Evolutionary conservation across 176 grass and related monocot species (phyloP).

Genomic region (Hsuehochloa calcarea): DNA sequence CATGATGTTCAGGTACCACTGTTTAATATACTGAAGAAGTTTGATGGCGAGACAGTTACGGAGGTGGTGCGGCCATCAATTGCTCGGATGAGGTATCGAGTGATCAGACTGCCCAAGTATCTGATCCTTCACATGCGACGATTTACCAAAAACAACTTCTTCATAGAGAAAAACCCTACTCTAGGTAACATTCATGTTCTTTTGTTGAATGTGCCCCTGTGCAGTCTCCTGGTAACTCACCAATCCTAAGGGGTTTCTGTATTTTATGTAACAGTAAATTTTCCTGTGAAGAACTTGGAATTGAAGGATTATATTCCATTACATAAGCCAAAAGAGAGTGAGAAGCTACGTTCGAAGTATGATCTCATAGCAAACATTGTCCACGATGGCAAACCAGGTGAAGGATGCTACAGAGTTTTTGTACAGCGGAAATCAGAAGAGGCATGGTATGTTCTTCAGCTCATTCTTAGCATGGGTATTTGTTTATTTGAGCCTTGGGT

Average conservation of each 20-base stretch:
- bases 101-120: slow-evolving; percentile 82
- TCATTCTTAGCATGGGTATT: not conserved
- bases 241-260: slow-evolving; percentile 16
- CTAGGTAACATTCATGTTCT: slow-evolving; percentile 45
- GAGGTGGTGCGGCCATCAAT: slow-evolving; percentile 88
- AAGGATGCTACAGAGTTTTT: slow-evolving; percentile 91
- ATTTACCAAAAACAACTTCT: slow-evolving; percentile 97
- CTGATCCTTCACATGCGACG: slow-evolving; percentile 89
- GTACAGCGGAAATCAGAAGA: slow-evolving; percentile 94
- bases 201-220: slow-evolving; percentile 7
- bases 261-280: slow-evolving; percentile 61
- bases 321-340: slow-evolving; percentile 60
- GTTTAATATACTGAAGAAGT: slow-evolving; percentile 98
- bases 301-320: slow-evolving; percentile 98
- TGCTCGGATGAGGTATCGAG: slow-evolving; percentile 93
- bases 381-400: slow-evolving; percentile 91
- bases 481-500: not conserved
- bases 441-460: slow-evolving; percentile 56
- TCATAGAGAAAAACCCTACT: slow-evolving; percentile 91
- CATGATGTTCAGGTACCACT: slow-evolving; percentile 62
- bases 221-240: not conserved
- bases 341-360: slow-evolving; percentile 81
- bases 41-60: slow-evolving; percentile 81
- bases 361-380: slow-evolving; percentile 96
- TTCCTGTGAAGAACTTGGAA: slow-evolving; percentile 95